phyloP scores from a whole-genome alignment of 164 flowering plant genomes.

The Warburgia ugandensis region DNA sequence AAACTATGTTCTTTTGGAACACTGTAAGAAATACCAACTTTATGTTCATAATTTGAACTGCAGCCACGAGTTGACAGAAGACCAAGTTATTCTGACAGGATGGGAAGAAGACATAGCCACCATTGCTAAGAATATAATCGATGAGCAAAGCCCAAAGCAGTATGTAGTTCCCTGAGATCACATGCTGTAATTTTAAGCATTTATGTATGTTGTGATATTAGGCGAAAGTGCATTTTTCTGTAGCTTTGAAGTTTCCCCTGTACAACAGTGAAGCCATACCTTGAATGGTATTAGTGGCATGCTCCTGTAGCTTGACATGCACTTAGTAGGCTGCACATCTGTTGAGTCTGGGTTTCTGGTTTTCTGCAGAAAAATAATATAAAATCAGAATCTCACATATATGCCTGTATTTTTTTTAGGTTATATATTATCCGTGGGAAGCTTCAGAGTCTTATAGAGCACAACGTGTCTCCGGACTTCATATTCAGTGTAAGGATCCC shows the following conservation, averaged over 20 bases:
- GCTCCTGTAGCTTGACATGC: too few species aligned
- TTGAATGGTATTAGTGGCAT: too few species aligned
- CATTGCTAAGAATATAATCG: constrained; percentile 47
- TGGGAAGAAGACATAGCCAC: constrained; percentile 65
- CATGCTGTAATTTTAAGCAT: not conserved
- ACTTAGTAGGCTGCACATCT: too few species aligned
- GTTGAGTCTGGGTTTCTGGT: too few species aligned
- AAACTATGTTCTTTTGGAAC: too few species aligned
- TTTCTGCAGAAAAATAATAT: too few species aligned
- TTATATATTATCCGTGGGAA: constrained; percentile 51
- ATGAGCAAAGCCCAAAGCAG: constrained; percentile 73
- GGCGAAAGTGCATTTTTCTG: too few species aligned
- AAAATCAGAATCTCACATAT: not conserved
- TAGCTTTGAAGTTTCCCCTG: too few species aligned
- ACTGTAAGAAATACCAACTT: too few species aligned
- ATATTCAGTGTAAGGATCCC: constrained; percentile 37
- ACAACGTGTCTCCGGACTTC: constrained; percentile 41
- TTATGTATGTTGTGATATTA: too few species aligned
- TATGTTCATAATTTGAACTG: constrained; percentile 2
- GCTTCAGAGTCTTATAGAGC: constrained; percentile 51
- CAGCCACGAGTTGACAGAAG: constrained; percentile 35
- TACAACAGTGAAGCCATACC: too few species aligned
- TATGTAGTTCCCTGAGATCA: constrained; percentile 16
- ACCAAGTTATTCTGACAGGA: constrained; percentile 46
- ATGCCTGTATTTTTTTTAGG: constrained; percentile 17